Conservation (phyloP, 352 stramenopile species). For the Globisporangium sylvaticum region DNA sequence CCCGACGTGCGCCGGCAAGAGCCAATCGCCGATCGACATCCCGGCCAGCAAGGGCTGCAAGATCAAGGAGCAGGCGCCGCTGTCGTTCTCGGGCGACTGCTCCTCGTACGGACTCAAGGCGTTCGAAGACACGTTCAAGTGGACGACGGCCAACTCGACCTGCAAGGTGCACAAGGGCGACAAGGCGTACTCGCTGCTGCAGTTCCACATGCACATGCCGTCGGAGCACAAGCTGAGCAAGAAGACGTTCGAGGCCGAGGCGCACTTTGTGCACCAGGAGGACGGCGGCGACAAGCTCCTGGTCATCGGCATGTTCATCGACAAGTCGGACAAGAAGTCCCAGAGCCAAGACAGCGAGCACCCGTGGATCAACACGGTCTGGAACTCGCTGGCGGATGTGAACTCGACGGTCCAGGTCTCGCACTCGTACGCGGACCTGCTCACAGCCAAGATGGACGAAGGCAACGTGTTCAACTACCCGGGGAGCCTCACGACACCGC, state of each 20-base stretch:
- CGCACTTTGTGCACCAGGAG: conserved; percentile 45
- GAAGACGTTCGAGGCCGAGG: conserved; percentile 26
- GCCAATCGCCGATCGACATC: conserved; percentile 21
- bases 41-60: neutral
- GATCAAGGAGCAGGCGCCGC: conserved; percentile 1
- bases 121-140: conserved; percentile 18
- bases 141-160: conserved; percentile 2
- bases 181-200: conserved; percentile 27
- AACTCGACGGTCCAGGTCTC: conserved; percentile 14
- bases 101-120: conserved; percentile 11
- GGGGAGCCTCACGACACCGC: conserved; percentile 57
- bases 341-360: conserved; percentile 1
- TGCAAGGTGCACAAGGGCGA: conserved; percentile 17
- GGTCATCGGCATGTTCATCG: conserved; percentile 27
- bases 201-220: conserved; percentile 44
- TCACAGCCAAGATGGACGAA: conserved; percentile 14
- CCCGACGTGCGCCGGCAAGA: conserved; percentile 13
- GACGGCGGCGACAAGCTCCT: conserved; percentile 18
- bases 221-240: conserved; percentile 40
- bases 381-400: conserved; percentile 9
- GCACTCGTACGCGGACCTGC: conserved; percentile 16
- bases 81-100: conserved; percentile 20
- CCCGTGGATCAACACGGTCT: conserved; percentile 17
- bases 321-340: neutral
- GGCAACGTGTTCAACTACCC: conserved; percentile 59